These are phyloP conservation scores for Tylopilus intermedius DNA, from an alignment of 768 basidiomycete genomes.

Conservation along the genomic window DNA sequence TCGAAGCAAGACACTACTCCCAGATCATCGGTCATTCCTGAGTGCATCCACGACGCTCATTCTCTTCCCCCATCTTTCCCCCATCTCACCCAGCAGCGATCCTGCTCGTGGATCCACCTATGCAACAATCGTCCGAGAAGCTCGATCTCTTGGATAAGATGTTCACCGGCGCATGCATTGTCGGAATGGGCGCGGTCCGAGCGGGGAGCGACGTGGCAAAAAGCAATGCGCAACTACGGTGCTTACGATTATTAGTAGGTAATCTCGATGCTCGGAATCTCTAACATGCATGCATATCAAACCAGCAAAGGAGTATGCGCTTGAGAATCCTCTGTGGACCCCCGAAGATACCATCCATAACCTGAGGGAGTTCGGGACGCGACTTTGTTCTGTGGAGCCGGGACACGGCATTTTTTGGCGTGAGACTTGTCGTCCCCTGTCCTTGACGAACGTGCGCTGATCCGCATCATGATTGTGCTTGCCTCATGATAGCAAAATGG, in stretches of 20 bases:
- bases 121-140: too few species aligned
- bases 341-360: conserved; percentile 2
- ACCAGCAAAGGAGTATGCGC: neutral
- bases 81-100: too few species aligned
- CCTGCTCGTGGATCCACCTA: too few species aligned
- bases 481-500: conserved; percentile 4
- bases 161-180: neutral
- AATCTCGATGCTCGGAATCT: too few species aligned
- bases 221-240: too few species aligned
- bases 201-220: too few species aligned
- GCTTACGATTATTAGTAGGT: too few species aligned
- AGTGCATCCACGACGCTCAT: too few species aligned
- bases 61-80: too few species aligned
- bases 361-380: conserved; percentile 10
- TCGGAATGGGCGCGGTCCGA: too few species aligned
- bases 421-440: neutral
- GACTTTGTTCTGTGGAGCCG: conserved; percentile 9
- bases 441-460: neutral
- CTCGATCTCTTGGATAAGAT: neutral
- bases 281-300: neutral
- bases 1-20: too few species aligned
- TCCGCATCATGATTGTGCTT: neutral
- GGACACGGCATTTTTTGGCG: conserved; percentile 2
- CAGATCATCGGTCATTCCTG: too few species aligned
- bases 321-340: conserved; percentile 18